Conservation (phyloP, 106 monocot genomes). For the Agapanthus africanus region DNA sequence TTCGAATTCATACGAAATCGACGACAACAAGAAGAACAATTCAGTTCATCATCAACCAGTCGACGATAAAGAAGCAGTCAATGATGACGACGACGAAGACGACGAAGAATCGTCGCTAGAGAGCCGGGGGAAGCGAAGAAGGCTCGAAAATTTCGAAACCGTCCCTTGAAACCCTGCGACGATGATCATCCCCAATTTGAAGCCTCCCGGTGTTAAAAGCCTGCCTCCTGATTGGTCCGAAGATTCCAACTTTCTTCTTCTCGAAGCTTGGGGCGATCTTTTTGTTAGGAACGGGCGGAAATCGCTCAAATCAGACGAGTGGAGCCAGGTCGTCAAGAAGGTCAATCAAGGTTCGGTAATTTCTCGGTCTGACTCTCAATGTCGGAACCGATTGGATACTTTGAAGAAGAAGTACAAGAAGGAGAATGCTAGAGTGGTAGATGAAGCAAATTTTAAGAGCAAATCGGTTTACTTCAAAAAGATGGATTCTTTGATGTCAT, state of each 20-base stretch:
- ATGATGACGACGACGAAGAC: slow-evolving; percentile 10
- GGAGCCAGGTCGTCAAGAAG: slow-evolving; percentile 70
- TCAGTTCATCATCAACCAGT: too few species aligned
- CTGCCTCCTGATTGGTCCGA: slow-evolving; percentile 76
- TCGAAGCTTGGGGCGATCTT: slow-evolving; percentile 77
- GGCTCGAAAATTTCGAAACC: slow-evolving; percentile 67
- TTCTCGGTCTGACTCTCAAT: slow-evolving; percentile 45
- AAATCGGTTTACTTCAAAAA: slow-evolving; percentile 74
- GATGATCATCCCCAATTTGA: not conserved
- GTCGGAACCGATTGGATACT: slow-evolving; percentile 74
- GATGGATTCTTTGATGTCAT: slow-evolving; percentile 61
- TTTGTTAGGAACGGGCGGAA: slow-evolving; percentile 65
- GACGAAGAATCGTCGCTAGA: slow-evolving; percentile 29
- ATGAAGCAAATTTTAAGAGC: slow-evolving; percentile 14
- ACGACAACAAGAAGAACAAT: too few species aligned
- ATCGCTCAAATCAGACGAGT: slow-evolving; percentile 72
- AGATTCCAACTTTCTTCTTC: slow-evolving; percentile 68
- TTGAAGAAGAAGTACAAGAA: slow-evolving; percentile 90
- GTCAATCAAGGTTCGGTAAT: slow-evolving; percentile 39
- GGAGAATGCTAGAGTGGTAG: slow-evolving; percentile 56
- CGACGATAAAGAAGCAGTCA: too few species aligned
- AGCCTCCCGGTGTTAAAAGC: slow-evolving; percentile 6
- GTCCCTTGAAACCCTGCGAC: slow-evolving; percentile 35
- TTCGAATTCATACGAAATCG: too few species aligned
- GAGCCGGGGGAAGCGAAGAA: slow-evolving; percentile 57